Evolutionary conservation across 495 filamentous ascomycete species (phyloP).

Genomic region (Aspergillus ostianus): DNA sequence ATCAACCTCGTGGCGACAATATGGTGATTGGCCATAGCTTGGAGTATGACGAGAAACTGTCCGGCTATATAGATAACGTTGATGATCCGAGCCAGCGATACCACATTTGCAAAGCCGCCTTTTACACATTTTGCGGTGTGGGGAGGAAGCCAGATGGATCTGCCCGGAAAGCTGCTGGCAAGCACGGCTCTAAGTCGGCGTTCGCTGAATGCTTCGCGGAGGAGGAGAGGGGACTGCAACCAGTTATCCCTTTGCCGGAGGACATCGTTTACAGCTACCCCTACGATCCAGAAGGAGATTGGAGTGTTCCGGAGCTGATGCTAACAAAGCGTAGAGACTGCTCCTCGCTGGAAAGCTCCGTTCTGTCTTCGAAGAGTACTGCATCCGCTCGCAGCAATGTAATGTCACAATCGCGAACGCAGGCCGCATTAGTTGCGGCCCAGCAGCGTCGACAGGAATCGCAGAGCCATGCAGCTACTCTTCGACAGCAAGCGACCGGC

Average conservation of each 20-base stretch:
- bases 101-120: conserved; percentile 42
- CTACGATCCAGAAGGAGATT: conserved; percentile 38
- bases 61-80: conserved; percentile 39
- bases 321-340: conserved; percentile 28
- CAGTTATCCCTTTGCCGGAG: conserved; percentile 64
- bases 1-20: conserved; percentile 46
- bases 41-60: conserved; percentile 44
- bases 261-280: conserved; percentile 64
- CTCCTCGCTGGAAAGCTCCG: conserved; percentile 30
- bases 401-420: conserved; percentile 35
- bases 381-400: conserved; percentile 27
- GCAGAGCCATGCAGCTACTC: conserved; percentile 47
- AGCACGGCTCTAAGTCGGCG: conserved; percentile 51
- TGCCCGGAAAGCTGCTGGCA: conserved; percentile 40
- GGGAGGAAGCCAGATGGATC: conserved; percentile 46
- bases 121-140: conserved; percentile 52
- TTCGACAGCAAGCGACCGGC: conserved; percentile 45
- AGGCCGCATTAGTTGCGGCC: conserved; percentile 41
- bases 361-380: conserved; percentile 33
- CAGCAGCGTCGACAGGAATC: conserved; percentile 42
- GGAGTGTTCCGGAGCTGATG: conserved; percentile 38
- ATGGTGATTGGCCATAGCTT: conserved; percentile 47
- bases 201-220: conserved; percentile 71
- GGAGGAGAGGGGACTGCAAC: conserved; percentile 66
- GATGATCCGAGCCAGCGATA: conserved; percentile 41